phyloP scores from a whole-genome alignment of 371 early-diverging fungal genomes.

The Cladochytrium tenue region DNA sequence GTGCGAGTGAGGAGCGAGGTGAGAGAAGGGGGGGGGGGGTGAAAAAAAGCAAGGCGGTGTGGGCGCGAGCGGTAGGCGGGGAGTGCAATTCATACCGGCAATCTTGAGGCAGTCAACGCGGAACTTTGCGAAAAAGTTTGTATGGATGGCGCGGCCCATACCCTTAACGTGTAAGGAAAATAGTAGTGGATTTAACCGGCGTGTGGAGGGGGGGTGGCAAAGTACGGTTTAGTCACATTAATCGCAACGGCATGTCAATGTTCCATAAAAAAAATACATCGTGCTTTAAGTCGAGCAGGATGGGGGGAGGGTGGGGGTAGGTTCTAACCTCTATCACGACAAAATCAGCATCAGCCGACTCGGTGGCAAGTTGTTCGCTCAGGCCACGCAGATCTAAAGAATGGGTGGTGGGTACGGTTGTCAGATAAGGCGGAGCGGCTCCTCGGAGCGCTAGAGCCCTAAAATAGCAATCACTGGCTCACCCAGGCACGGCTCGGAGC shows the following conservation, averaged over 20 bases:
- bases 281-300: neutral
- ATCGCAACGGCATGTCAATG: too few relatives aligned
- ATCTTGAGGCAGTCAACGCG: constrained; percentile 67
- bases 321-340: constrained; percentile 65
- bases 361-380: constrained; percentile 52
- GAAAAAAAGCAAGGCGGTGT: too few relatives aligned
- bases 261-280: too few relatives aligned
- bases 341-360: constrained; percentile 55
- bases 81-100: constrained; percentile 39
- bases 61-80: neutral
- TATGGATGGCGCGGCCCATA: constrained; percentile 72
- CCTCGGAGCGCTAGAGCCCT: too few relatives aligned
- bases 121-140: constrained; percentile 66
- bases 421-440: too few relatives aligned
- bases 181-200: too few relatives aligned
- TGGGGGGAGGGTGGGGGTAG: neutral
- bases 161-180: constrained; percentile 24
- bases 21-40: too few relatives aligned
- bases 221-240: too few relatives aligned
- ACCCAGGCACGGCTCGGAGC: constrained; percentile 64
- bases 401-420: neutral
- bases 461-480: neutral
- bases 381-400: constrained; percentile 55
- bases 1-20: neutral
- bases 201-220: too few relatives aligned